Base-by-base conservation (phyloP, 2,329 filamentous ascomycete species). In the Exophiala bonariae region DNA sequence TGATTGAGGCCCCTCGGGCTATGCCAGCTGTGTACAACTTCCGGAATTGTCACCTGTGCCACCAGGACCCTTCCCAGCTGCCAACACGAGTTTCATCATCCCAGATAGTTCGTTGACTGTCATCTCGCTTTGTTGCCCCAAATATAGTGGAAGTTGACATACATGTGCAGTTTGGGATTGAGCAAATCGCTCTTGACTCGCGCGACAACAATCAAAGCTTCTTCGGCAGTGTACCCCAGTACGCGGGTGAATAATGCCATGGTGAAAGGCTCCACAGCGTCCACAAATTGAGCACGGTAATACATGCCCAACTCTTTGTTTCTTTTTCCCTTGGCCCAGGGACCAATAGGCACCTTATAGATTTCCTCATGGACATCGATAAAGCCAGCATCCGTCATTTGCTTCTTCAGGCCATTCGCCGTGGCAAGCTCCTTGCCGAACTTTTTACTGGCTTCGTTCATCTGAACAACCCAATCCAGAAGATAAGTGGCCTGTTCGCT, bases 201-300 rank as follows among this genome's bases (percentile, higher is more conserved):
- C 14, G 31, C 38, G 13, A 40, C 37, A 5, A 43, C 17, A 16
- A 36, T 32, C 17, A 18, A 11, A 13, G 64, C 59, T 7, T 66
- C 58, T 18, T 68, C 64, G 11, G 52, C 61, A 0, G 54, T 48
- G 40, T 59, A 62, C 1, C 65, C 66, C 16, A 68, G 49, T 1
- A 67, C 58, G 7, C 65, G 58, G 3, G 66, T 69, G 37, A 66
- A 66, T 9, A 68, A 56, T 9, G 65, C 65, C 11, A 69, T 52
- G 1, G 62, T 61, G 43, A 67, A 67, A 10, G 65, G 64, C 49
- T 68, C 65, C 17, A 69, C 55, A 3, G 61, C 55, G 31, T 67
- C 63, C 17, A 63, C 50, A 16, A 66, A 32, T 1, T 61, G 52
- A 13, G 61, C 38, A 49, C 61, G 63, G 39, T 61, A 59, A 17